phyloP scores from a whole-genome alignment of 345 rosid genomes.

The Geranium brycei region DNA sequence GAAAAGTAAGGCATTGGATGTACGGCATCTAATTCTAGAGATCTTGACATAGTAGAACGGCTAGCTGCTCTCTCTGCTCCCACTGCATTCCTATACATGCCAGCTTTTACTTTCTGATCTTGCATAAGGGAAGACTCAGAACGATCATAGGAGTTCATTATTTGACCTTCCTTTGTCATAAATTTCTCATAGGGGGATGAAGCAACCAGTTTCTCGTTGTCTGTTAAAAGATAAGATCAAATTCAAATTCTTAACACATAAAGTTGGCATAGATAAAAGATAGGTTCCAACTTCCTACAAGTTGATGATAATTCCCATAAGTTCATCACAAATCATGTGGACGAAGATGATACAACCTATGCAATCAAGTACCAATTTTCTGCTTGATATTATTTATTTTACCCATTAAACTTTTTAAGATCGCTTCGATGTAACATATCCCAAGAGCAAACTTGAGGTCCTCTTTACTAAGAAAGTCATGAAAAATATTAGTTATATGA shows the following conservation, averaged over 20 bases:
- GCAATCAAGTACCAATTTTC: too few species aligned
- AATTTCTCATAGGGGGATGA: constrained; percentile 15
- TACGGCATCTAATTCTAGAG: constrained; percentile 24
- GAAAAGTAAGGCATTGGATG: constrained; percentile 22
- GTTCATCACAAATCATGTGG: too few species aligned
- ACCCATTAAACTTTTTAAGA: too few species aligned
- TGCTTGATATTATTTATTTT: too few species aligned
- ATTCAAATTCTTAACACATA: constrained; percentile 10
- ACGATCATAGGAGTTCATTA: constrained; percentile 16
- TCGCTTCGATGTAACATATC: too few species aligned
- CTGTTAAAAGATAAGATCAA: not conserved
- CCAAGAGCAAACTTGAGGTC: too few species aligned
- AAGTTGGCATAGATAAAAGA: not conserved
- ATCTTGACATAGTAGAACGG: constrained; percentile 26
- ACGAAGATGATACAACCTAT: too few species aligned
- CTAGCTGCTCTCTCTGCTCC: constrained; percentile 22
- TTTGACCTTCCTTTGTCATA: constrained; percentile 18
- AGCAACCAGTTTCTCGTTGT: constrained; percentile 17
- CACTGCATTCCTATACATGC: constrained; percentile 17
- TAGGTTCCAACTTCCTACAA: too few species aligned
- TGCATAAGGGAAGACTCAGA: constrained; percentile 13
- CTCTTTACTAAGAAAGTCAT: too few species aligned
- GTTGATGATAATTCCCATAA: too few species aligned
- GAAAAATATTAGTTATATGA: too few species aligned
- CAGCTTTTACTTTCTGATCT: constrained; percentile 21